Percentiles rank a stretch among this genome's conserved stretches.
phyloP scores from a whole-genome alignment of 257 asterid genomes.

The Solanum piurae region DNA sequence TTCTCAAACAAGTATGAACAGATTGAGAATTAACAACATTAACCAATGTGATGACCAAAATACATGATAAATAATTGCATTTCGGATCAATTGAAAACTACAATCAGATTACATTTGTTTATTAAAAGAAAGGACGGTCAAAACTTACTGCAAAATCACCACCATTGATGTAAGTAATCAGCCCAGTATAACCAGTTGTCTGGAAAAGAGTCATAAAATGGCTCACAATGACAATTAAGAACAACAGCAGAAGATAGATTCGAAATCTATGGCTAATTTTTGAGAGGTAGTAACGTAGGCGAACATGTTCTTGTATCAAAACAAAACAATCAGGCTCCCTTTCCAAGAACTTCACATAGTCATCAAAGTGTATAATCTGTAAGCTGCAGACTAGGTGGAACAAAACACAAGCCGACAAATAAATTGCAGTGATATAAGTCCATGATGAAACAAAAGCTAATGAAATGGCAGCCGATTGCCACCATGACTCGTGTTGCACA shows the following conservation, averaged over 20 bases:
- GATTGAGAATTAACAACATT: not conserved
- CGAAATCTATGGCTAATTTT: constrained; percentile 89
- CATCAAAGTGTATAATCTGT: constrained; percentile 77
- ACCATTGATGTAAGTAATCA: constrained; percentile 49
- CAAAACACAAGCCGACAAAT: constrained; percentile 45
- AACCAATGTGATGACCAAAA: not conserved
- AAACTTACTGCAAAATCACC: constrained; percentile 93
- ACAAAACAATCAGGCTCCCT: constrained; percentile 44
- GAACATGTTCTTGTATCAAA: constrained; percentile 63
- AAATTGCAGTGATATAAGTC: constrained; percentile 42
- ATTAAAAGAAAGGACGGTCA: not conserved
- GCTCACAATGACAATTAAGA: constrained; percentile 57
- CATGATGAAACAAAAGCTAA: constrained; percentile 49
- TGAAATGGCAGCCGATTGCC: constrained; percentile 49
- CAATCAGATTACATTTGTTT: not conserved
- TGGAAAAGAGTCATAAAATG: constrained; percentile 64
- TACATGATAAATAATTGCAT: not conserved
- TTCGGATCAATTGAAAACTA: not conserved
- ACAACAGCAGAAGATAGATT: constrained; percentile 64
- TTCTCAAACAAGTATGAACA: not conserved
- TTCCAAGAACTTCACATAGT: constrained; percentile 68
- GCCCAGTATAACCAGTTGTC: constrained; percentile 54
- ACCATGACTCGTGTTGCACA: constrained; percentile 52
- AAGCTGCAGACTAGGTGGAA: constrained; percentile 70
- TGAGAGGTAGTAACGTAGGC: constrained; percentile 53